Base-by-base conservation (phyloP, 305 asterid species). In the Ajuga reptans region DNA sequence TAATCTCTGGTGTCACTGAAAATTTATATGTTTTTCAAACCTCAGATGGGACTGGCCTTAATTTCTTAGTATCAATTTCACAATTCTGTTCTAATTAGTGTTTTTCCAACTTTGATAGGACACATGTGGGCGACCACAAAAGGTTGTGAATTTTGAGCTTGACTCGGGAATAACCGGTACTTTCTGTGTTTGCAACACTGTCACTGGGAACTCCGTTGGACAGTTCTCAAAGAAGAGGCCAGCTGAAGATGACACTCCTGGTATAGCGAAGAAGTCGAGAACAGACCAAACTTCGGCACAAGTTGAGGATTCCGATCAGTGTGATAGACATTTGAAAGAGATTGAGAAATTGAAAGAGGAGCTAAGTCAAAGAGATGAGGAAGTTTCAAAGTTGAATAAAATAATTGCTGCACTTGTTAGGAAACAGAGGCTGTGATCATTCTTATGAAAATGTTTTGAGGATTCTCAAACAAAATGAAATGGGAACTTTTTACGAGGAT, bases 371-470 rank as follows among this genome's bases (percentile, higher is more conserved):
- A 82, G 93, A 79, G 96, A 92, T 9, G 21, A 75, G 72, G 95
- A 88, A 72, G 84, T 90, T 15, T 67, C 88, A 7, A 79, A 34
- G 69, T 78, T 90, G 87, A 84, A 84, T 76, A 85, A 80, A 78
- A 77, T 92, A 68, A 53, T 90, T 50, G 91, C 85, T 69, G 89
- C 91, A 7, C 89, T 92, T 57, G 73, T 86, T 50, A 81, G 97
- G 78, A 92, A 90, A 83, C 96, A 92, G 73, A 88, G 91, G 18
- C 86, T 92, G 24, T 91, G 73, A 84, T 52, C 64, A 29, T 18
- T 53, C 9, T 3, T 2, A 2, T 31, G 9, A 18, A 49, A 16
- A 60, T 6, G 9, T 24, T 29, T 5, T 14, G 45, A 33, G 63
- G 2, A 9, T 11, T 4, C 12, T 55, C 41, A 36, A 53, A 29